Evolutionary conservation across 257 asterid genomes (phyloP), one percentile per base, ranked within the genome.

Genomic region (Fraxinus excelsior): DNA sequence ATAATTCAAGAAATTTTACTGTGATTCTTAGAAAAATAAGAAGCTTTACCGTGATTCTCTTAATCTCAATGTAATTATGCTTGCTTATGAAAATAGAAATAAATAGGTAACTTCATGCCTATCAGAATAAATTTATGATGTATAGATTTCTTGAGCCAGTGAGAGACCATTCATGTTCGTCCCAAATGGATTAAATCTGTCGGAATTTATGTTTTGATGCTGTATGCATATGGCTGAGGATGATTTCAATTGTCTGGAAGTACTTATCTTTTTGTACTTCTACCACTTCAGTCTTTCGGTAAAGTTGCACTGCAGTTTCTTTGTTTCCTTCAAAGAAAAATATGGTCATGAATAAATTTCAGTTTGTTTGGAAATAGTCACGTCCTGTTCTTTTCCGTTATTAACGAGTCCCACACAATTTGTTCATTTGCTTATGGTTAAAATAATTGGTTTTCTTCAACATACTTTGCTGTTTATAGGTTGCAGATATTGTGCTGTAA

Each of bases 31-130:
- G 68, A 12, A 62, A 62, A 25, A 26, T 62, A 9, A 23, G 12
- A 65, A 74, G 38, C 38, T 68, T 75, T 67, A 16, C 37, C n/a
- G 5, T 64, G n/a, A 5, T 79, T 67, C 58, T 65, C 73, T 74
- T 56, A 18, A 31, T 35, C 25, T n/a, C 70, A 51, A 35, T 23
- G 42, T 26, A 26, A 29, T 32, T 65, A 12, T 77, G 2, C 40
- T 32, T 53, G 31, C 25, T 8, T 60, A 40, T 31, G 13, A 23
- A 32, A n/a, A 2, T 21, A 26, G 32, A 53, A 53, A 53, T 18
- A 5, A 53, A 53, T 5, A 53, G 25, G 1, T 44, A 19, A 10
- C 37, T 29, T 74, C 65, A 65, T 65, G 72, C 23, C 26, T 58
- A 29, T 29, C 23, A 16, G 21, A 44, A 42, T 67, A 14, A 75